Evolutionary conservation across 1,139 yeast genomes (phyloP), one percentile per base, ranked within the genome.

Genomic region (Wickerhamomyces sp.): DNA sequence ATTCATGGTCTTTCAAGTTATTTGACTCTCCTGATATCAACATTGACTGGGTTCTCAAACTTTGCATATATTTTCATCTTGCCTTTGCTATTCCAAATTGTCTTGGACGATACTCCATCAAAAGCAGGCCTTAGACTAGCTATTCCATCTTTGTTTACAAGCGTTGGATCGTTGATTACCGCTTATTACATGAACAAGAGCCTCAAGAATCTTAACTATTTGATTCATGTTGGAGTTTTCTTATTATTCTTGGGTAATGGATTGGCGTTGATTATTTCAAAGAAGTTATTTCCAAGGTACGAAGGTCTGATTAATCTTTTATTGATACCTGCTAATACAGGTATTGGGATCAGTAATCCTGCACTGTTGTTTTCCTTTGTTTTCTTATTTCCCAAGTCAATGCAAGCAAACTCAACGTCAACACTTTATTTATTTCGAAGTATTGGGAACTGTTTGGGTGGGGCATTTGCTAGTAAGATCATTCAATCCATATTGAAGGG

Each of bases 61-160:
- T 45, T 40, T 39, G 71, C 75, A 0, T 69, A 69, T 47, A 55
- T 71, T 27, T 70, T 71, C 52, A 64, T 68, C 1, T 52, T 71
- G 7, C 76, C 76, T 1, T 53, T 69, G 18, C 56, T 70, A 31
- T 71, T 71, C 44, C 75, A 71, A 49, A 54, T 80, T 4, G 76
- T 78, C 1, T 67, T 78, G 60, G 71, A 69, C 38, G 66, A 77
- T 33, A 56, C 76, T 8, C 74, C 81, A 2, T 72, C 81, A 2
- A 66, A 68, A 47, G 76, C 76, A 36, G 85, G 85, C 27, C 56
- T 58, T 50, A 78, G 75, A 40, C 55, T 71, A 37, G 65, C 70
- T 1, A 60, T 70, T 11, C 75, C 75, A 2, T 63, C 75, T 0
- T 43, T 68, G 29, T 63, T 68, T 27, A 68, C 72, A 1, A 71